phyloP scores from a whole-genome alignment of 768 basidiomycete genomes.

The Trametes villosa region DNA sequence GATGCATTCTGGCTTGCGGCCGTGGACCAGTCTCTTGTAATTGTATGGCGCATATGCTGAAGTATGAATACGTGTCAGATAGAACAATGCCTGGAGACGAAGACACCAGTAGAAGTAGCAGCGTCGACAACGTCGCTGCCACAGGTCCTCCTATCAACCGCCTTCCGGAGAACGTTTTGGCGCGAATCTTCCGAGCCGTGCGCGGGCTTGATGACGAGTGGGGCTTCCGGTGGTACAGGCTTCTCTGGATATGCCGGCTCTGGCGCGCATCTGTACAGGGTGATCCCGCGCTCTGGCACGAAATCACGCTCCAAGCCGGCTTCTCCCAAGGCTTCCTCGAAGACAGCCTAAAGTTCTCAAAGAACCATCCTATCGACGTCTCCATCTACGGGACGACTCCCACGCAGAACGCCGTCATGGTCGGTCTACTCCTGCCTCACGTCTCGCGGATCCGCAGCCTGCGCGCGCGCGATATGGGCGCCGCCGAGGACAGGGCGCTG shows the following conservation, averaged over 20 bases:
- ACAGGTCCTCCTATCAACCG: not conserved
- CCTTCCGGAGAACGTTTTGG: not conserved
- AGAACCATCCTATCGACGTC: not conserved
- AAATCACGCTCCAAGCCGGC: not conserved
- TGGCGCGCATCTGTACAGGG: not conserved
- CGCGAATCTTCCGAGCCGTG: not conserved
- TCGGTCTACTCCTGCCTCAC: not conserved
- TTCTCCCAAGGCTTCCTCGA: not conserved
- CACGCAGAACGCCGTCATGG: not conserved
- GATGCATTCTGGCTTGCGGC: too few species aligned
- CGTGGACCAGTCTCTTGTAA: too few species aligned
- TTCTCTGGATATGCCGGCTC: not conserved
- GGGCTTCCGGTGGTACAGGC: not conserved
- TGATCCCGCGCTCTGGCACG: not conserved
- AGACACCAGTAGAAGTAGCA: too few species aligned
- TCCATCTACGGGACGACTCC: not conserved
- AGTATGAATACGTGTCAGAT: too few species aligned
- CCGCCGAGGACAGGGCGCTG: not conserved
- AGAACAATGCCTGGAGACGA: too few species aligned
- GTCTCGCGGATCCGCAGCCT: not conserved
- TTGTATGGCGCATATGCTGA: too few species aligned
- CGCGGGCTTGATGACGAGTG: not conserved
- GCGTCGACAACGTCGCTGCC: too few species aligned
- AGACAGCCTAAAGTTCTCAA: not conserved
- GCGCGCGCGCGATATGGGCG: conserved; percentile 31